phyloP scores from a whole-genome alignment of 2,329 filamentous ascomycete genomes.

The Alternaria brassicae region DNA sequence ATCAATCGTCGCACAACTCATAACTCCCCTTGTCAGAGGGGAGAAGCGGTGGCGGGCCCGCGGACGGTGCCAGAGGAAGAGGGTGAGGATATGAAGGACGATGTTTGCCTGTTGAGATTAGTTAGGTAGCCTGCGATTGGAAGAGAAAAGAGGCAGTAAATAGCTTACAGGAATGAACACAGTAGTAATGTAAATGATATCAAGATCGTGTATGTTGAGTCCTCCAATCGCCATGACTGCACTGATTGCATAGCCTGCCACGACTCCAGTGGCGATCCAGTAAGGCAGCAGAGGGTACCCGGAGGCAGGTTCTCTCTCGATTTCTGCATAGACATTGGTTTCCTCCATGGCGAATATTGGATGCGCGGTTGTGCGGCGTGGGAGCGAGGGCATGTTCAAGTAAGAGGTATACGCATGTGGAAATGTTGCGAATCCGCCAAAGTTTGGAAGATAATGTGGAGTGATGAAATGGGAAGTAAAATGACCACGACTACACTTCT shows the following conservation, averaged over 20 bases:
- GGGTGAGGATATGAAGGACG: not conserved
- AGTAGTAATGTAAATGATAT: not conserved
- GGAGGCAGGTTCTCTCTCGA: not conserved
- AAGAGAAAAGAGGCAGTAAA: not conserved
- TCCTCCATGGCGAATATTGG: not conserved
- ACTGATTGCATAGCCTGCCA: not conserved
- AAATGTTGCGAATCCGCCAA: not conserved
- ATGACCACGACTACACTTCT: not conserved
- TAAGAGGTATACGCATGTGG: not conserved
- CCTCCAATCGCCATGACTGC: not conserved
- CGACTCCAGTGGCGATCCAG: not conserved
- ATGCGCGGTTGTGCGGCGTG: not conserved
- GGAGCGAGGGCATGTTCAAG: not conserved
- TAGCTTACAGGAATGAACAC: not conserved
- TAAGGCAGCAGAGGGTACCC: not conserved
- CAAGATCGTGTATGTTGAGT: not conserved
- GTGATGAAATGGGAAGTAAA: not conserved
- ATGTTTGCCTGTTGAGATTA: not conserved
- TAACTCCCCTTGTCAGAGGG: not conserved
- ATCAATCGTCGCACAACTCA: not conserved
- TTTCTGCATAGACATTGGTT: not conserved
- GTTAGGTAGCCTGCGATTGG: not conserved
- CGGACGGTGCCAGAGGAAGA: slow-evolving; percentile 1
- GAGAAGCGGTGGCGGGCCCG: not conserved
- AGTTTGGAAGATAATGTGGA: not conserved